phyloP scores from a whole-genome alignment of 2,329 filamentous ascomycete species.

The Fusarium sp. region DNA sequence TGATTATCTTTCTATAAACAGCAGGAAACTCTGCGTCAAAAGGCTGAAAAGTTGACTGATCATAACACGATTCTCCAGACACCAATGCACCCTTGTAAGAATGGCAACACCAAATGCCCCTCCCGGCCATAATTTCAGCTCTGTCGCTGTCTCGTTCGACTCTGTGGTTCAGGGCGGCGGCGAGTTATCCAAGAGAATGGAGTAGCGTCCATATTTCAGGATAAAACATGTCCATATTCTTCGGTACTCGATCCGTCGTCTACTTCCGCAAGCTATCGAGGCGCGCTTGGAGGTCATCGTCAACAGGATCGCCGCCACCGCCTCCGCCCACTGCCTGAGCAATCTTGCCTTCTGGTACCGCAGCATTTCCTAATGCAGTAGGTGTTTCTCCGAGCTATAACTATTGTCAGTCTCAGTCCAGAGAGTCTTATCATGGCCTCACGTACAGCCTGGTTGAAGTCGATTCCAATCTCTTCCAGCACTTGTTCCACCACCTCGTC shows the following conservation, averaged over 20 bases:
- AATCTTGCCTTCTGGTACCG: slow-evolving; percentile 80
- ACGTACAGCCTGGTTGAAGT: slow-evolving; percentile 87
- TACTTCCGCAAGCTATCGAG: slow-evolving; percentile 84
- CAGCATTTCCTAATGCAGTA: slow-evolving; percentile 79
- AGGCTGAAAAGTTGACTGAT: slow-evolving; percentile 31
- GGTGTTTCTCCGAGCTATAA: slow-evolving; percentile 90
- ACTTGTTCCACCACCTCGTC: slow-evolving; percentile 98
- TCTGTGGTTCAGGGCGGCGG: neutral
- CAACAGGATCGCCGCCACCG: slow-evolving; percentile 70
- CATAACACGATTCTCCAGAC: slow-evolving; percentile 41
- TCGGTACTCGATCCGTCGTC: slow-evolving; percentile 6
- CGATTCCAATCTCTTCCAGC: slow-evolving; percentile 95
- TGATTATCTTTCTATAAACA: slow-evolving; percentile 32
- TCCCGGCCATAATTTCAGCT: neutral
- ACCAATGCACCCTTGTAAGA: slow-evolving; percentile 41
- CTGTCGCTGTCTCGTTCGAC: neutral
- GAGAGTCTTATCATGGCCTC: slow-evolving; percentile 38
- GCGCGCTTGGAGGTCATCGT: slow-evolving; percentile 93
- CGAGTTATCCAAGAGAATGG: neutral
- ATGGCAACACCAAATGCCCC: slow-evolving; percentile 24
- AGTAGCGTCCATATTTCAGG: neutral
- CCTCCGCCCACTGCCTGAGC: slow-evolving; percentile 84
- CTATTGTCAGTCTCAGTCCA: slow-evolving; percentile 33
- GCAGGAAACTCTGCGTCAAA: slow-evolving; percentile 15
- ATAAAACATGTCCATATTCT: neutral